Evolutionary conservation across 2,329 filamentous ascomycete genomes (phyloP).

Genomic region (Neophaeococcomyces aloes): DNA sequence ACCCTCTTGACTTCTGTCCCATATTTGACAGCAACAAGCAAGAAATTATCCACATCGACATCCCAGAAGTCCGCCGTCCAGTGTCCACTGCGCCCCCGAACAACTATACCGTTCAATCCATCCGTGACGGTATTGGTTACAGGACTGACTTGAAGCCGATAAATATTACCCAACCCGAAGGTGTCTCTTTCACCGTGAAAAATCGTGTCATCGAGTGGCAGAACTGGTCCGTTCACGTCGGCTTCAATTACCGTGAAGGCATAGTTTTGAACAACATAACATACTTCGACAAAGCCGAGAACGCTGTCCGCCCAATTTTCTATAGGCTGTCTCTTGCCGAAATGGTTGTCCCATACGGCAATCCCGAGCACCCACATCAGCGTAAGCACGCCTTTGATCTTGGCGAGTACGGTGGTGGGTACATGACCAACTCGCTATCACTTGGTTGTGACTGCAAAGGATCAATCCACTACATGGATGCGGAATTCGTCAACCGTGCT

Average conservation of each 20-base stretch:
- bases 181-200: constrained; percentile 71
- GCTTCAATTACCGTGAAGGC: constrained; percentile 90
- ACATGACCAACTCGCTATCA: constrained; percentile 39
- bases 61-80: constrained; percentile 66
- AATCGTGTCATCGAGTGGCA: constrained; percentile 75
- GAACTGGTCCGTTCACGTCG: constrained; percentile 86
- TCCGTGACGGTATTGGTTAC: constrained; percentile 66
- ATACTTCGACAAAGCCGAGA: constrained; percentile 64
- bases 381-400: constrained; percentile 40
- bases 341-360: constrained; percentile 75
- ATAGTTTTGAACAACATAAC: constrained; percentile 84
- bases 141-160: constrained; percentile 73
- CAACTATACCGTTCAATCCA: constrained; percentile 67
- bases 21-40: constrained; percentile 76
- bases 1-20: constrained; percentile 85
- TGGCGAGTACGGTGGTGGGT: constrained; percentile 38
- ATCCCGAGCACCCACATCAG: constrained; percentile 40
- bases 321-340: constrained; percentile 82
- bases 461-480: constrained; percentile 83
- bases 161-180: constrained; percentile 77
- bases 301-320: constrained; percentile 65
- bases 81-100: constrained; percentile 60
- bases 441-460: constrained; percentile 61
- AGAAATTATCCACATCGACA: constrained; percentile 70
- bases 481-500: constrained; percentile 53